These are phyloP conservation scores for Nemania sp. DNA, from an alignment of 2,329 filamentous ascomycete species.

Conservation along the genomic window DNA sequence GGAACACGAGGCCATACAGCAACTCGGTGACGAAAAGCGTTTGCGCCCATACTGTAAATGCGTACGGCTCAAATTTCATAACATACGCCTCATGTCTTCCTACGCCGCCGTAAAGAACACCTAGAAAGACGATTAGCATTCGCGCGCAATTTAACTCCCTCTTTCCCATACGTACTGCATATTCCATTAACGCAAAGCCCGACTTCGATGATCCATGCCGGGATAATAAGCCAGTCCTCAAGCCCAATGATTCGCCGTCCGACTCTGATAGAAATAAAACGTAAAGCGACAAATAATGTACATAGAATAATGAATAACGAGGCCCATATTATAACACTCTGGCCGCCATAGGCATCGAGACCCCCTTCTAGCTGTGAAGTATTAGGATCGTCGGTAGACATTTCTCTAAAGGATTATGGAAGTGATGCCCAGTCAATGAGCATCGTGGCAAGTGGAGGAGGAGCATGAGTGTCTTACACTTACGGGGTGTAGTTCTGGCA, in stretches of 20 bases:
- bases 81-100: slow-evolving; percentile 34
- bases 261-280: slow-evolving; percentile 31
- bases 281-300: slow-evolving; percentile 31
- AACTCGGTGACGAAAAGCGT: slow-evolving; percentile 34
- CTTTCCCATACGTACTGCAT: slow-evolving; percentile 25
- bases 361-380: slow-evolving; percentile 23
- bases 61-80: slow-evolving; percentile 16
- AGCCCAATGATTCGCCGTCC: slow-evolving; percentile 20
- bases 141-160: background rate
- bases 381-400: slow-evolving; percentile 10
- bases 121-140: slow-evolving; percentile 20
- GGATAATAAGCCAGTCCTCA: slow-evolving; percentile 37
- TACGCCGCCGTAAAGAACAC: slow-evolving; percentile 32
- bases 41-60: slow-evolving; percentile 24
- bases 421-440: background rate
- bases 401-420: background rate
- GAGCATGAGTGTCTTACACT: background rate
- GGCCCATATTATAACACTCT: slow-evolving; percentile 32
- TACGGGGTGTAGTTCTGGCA: background rate
- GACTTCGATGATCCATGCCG: slow-evolving; percentile 31
- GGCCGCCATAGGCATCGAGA: slow-evolving; percentile 32
- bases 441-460: background rate
- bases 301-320: slow-evolving; percentile 34
- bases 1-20: slow-evolving; percentile 33
- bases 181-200: slow-evolving; percentile 34